Evolutionary conservation across 305 asterid species (phyloP).

Genomic region (Solanum aculeatissimum): DNA sequence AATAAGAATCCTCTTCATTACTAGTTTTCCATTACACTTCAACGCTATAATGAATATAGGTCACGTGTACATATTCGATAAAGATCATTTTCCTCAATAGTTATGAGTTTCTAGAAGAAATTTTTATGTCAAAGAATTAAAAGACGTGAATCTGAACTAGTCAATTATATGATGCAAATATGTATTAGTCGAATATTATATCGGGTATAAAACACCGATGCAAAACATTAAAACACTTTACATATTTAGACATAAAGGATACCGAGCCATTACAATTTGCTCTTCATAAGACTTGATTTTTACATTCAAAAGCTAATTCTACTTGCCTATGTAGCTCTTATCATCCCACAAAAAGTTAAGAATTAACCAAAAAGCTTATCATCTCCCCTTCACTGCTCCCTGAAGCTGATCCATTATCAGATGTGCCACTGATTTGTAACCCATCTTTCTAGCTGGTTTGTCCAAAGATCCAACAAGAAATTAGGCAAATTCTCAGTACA

Average conservation of each 20-base stretch:
- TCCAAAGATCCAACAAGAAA: background rate
- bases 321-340: background rate
- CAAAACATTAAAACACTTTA: background rate
- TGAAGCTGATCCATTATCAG: conserved; percentile 57
- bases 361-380: background rate
- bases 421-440: conserved; percentile 77
- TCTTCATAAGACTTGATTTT: background rate
- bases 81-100: too few relatives aligned
- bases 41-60: too few relatives aligned
- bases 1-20: too few relatives aligned
- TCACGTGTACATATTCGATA: too few relatives aligned
- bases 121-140: background rate
- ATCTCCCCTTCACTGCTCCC: conserved; percentile 16
- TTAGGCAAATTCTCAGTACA: background rate
- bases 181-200: background rate
- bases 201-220: background rate
- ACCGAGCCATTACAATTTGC: background rate
- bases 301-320: background rate
- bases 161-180: background rate
- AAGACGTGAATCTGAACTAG: background rate
- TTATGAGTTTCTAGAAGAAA: too few relatives aligned
- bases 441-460: conserved; percentile 46
- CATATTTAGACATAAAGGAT: background rate
- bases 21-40: too few relatives aligned
- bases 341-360: background rate